A percentile compares a stretch with the other conserved stretches of the same genome.
These are phyloP conservation scores for Lagenidium sp. DNA, from an alignment of 352 stramenopile species.

Conservation along the genomic window DNA sequence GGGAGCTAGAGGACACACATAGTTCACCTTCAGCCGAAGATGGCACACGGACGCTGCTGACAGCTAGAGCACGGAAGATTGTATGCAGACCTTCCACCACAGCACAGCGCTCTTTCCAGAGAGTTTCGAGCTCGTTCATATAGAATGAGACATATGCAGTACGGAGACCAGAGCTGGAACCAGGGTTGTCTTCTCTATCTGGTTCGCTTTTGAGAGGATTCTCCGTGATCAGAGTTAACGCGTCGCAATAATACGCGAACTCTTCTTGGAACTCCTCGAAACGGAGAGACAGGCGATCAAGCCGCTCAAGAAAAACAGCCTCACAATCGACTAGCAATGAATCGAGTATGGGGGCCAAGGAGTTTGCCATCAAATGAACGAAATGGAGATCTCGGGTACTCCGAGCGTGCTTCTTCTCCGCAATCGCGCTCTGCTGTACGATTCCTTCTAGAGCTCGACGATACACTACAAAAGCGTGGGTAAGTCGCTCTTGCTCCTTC, in stretches of 20 bases:
- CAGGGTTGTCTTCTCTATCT: too few relatives aligned
- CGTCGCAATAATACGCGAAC: slow-evolving; percentile 69
- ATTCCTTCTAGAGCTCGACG: slow-evolving; percentile 43
- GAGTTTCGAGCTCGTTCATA: slow-evolving; percentile 65
- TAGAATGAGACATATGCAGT: slow-evolving; percentile 72
- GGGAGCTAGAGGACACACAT: too few relatives aligned
- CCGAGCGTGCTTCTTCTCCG: slow-evolving; percentile 44
- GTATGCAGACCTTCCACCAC: slow-evolving; percentile 68
- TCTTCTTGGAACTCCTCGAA: slow-evolving; percentile 73
- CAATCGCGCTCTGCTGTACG: slow-evolving; percentile 25
- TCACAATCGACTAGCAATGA: slow-evolving; percentile 64
- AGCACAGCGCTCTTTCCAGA: slow-evolving; percentile 77
- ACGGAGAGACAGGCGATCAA: slow-evolving; percentile 45
- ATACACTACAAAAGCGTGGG: slow-evolving; percentile 45
- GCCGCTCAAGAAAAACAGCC: slow-evolving; percentile 50
- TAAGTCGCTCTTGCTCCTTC: slow-evolving; percentile 61
- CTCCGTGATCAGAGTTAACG: too few relatives aligned
- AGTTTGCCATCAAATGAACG: slow-evolving; percentile 58
- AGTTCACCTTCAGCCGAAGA: too few relatives aligned
- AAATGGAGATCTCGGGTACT: slow-evolving; percentile 52
- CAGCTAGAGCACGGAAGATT: slow-evolving; percentile 47
- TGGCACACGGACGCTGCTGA: too few relatives aligned
- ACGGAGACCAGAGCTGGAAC: slow-evolving; percentile 40
- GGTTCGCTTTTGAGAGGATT: too few relatives aligned
- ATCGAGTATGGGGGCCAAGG: slow-evolving; percentile 55